Percentiles rank a stretch among this genome's conserved stretches.
phyloP scores from a whole-genome alignment of 306 rosid genomes.

The Cotoneaster glaucophyllus region DNA sequence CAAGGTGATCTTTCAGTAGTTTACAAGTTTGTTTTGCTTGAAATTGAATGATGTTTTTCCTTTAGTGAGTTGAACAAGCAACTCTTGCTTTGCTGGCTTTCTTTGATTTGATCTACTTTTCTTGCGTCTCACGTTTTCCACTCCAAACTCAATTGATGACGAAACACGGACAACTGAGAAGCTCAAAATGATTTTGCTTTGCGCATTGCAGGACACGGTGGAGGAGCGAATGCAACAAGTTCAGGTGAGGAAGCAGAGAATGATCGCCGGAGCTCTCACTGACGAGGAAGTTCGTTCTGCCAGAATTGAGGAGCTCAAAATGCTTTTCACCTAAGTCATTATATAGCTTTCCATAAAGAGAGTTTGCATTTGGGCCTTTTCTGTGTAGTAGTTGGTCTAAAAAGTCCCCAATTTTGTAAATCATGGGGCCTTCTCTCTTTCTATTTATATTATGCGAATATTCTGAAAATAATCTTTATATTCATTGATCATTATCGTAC shows the following conservation, averaged over 20 bases:
- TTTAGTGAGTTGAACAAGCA: too few relatives aligned
- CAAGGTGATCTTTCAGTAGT: slow-evolving; percentile 19
- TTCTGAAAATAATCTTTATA: slow-evolving; percentile 10
- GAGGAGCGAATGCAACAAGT: slow-evolving; percentile 72
- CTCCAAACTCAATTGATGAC: neutral
- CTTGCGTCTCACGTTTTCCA: neutral
- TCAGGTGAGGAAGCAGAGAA: slow-evolving; percentile 63
- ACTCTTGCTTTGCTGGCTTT: neutral
- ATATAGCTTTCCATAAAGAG: neutral
- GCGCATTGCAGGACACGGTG: slow-evolving; percentile 44
- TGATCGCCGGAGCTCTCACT: slow-evolving; percentile 78
- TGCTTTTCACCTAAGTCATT: slow-evolving; percentile 51
- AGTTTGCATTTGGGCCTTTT: slow-evolving; percentile 3
- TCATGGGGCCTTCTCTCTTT: neutral
- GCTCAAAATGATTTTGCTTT: neutral
- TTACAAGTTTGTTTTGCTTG: neutral
- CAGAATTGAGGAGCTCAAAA: slow-evolving; percentile 69
- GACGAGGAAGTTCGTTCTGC: slow-evolving; percentile 68
- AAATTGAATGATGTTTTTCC: neutral
- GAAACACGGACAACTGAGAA: neutral
- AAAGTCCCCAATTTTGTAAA: neutral
- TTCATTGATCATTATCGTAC: neutral
- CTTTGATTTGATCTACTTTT: neutral
- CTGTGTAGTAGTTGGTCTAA: neutral
- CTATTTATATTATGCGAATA: neutral